Evolutionary conservation across 352 stramenopile species (phyloP), one percentile per base, ranked within the genome.

Genomic region (Albugo laibachii): DNA sequence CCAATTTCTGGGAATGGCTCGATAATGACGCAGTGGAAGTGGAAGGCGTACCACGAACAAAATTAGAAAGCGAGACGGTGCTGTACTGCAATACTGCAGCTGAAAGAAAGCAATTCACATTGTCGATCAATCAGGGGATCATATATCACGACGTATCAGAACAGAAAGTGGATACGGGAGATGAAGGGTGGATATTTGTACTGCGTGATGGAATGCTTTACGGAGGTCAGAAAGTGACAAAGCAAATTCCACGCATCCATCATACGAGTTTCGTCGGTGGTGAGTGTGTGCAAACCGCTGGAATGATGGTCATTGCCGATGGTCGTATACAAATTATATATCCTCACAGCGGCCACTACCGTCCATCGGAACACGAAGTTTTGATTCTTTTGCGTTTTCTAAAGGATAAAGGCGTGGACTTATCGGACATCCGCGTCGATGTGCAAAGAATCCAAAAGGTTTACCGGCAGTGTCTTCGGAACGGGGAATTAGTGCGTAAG

Each of bases 331-430:
- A 81, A 48, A 78, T 74, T 65, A 83, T 97, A 54, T 97, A 96
- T 72, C 92, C 93, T n/a, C 93, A 97, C 68, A 97, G 86, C 16
- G 93, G 93, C 53, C 93, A 98, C 60, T 98, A 98, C 56, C 78
- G 93, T 35, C 93, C 93, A 34, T 87, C 80, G 16, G 92, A 98
- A 61, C 81, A 92, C 47, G 85, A 98, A 58, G 70, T 97, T 49
- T 73, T 96, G 40, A 74, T 94, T 54, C 69, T 97, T 54, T 67
- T 97, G 13, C 86, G 84, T 45, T 96, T 96, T 48, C 64, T 97
- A 36, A 67, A 96, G 39, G 65, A 74, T n/a, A 75, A 82, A 34
- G 82, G 87, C 19, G 73, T 97, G 14, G 80, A 95, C 51, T 55
- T 97, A 36, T 67, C 61, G 27, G 70, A 80, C 31, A 80, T 97